Evolutionary conservation across 164 flowering plant genomes (phyloP), one percentile per base, ranked within the genome.

Genomic region (Sextonia rubra): DNA sequence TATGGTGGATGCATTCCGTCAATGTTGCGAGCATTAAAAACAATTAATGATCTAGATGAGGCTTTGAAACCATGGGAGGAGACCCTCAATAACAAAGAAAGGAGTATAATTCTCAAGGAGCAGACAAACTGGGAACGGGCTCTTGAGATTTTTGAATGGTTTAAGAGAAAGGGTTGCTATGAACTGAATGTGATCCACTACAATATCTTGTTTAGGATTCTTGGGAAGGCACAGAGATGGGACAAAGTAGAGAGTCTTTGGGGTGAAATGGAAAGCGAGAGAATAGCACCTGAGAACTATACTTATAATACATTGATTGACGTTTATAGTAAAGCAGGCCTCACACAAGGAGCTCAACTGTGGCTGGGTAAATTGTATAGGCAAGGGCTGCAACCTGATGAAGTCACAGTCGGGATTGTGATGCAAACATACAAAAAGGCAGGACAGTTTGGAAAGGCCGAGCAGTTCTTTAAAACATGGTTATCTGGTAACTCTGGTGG

Each of bases 161-260:
- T 92, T 60, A 90, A 90, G 79, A 82, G 67, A 48, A 90, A 88
- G 76, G 92, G 86, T 27, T 89, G 90, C 77, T 89, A 91, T 81
- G 97, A 91, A 71, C 66, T 95, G 80, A 95, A 95, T 84, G 97
- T 91, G 66, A 95, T 95, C 81, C 99, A 92, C 76, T 92, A 92
- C 72, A 95, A 95, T 63, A 91, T 95, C 65, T 85, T 95, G 89
- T 77, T 95, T 77, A 77, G 88, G 82, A 85, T 84, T 80, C 87
- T 95, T 44, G 98, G 99, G 37, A 91, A 80, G 81, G 92, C 91
- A 2, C 76, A 60, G 67, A 82, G 77, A 60, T 95, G 98, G 98
- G 73, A 76, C 48, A 71, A 77, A 27, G 75, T 95, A 8, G 85
- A 86, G 82, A 78, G 69, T 12, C 74, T 92, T 71, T 91, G 90